These are phyloP conservation scores for Metschnikowia drakensbergensis DNA, from an alignment of 805 yeast genomes.

Conservation along the genomic window DNA sequence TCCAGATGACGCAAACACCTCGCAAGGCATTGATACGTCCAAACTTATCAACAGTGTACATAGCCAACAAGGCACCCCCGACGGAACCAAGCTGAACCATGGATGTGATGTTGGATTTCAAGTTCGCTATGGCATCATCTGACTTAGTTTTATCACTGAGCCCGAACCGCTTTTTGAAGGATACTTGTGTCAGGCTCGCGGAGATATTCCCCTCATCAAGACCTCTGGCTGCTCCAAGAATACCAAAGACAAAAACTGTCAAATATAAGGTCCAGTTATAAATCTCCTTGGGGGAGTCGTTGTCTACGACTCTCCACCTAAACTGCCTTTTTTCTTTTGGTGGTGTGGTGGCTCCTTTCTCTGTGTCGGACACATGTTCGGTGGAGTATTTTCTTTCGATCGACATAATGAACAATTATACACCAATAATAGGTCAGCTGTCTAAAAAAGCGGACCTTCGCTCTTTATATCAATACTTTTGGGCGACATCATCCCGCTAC, in stretches of 20 bases:
- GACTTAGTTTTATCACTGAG: constrained; percentile 38
- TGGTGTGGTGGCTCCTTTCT: not conserved
- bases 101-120: constrained; percentile 50
- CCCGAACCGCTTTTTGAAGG: constrained; percentile 44
- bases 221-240: constrained; percentile 55
- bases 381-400: constrained; percentile 2
- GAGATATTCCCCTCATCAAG: constrained; percentile 53
- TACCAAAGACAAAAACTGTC: constrained; percentile 48
- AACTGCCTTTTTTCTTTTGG: constrained; percentile 7
- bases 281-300: constrained; percentile 42
- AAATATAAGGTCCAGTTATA: constrained; percentile 45
- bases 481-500: not conserved
- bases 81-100: constrained; percentile 58
- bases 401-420: not conserved
- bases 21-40: constrained; percentile 52
- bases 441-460: not conserved
- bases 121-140: constrained; percentile 37
- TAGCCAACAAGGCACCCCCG: constrained; percentile 50
- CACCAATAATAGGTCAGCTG: not conserved
- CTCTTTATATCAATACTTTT: not conserved
- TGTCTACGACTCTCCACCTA: constrained; percentile 26
- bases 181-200: constrained; percentile 41
- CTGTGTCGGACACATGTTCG: constrained; percentile 1
- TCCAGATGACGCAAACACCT: constrained; percentile 33
- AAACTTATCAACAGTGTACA: constrained; percentile 45